Base-by-base conservation (phyloP, 1,139 yeast genomes). In the Tardiomyces depauwii region DNA sequence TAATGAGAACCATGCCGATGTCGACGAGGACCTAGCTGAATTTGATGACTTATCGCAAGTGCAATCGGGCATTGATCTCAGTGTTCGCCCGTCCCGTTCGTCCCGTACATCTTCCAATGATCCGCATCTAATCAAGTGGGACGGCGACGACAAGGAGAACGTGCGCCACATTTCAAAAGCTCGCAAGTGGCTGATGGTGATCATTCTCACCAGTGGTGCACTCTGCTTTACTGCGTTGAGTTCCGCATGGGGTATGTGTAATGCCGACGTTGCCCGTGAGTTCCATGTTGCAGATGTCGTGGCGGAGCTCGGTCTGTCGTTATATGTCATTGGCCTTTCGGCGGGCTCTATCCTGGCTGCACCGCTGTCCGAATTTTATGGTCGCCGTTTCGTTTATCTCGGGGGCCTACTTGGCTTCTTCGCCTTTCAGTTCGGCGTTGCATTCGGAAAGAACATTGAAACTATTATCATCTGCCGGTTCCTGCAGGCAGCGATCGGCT, bases 281-380 rank as follows among this genome's bases (percentile, higher is more conserved):
- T 81, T 62, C 57, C 73, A 72, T 47, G 74, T 81, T 41, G 76
- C 78, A 28, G 52, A 58, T 10, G 77, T 72, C 25, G 79, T 74
- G 2, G 77, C 78, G 13, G 72, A 79, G 18, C 68, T 85, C 40
- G 82, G 84, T 45, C 72, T 84, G 18, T 77, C 93, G 0, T 68
- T 85, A 21, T 86, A 77, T 56, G 94, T 86, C 21, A 59, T 83
- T 42, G 95, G 95, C 23, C 84, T 84, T 62, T 94, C 93, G 1
- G 73, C 82, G 0, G 94, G 95, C 16, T 95, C 95, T 4, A 68
- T 82, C 38, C 55, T 83, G 39, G 85, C 86, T 79, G 95, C 93
- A 21, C 95, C 95, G 10, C 61, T 83, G 42, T 81, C 89, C 2
- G 95, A 86, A 62, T 60, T 83, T 45, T 82, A 73, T 55, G 95